Evolutionary conservation across 2,329 filamentous ascomycete species (phyloP).

Genomic region (Ploettnerulaceae sp.): DNA sequence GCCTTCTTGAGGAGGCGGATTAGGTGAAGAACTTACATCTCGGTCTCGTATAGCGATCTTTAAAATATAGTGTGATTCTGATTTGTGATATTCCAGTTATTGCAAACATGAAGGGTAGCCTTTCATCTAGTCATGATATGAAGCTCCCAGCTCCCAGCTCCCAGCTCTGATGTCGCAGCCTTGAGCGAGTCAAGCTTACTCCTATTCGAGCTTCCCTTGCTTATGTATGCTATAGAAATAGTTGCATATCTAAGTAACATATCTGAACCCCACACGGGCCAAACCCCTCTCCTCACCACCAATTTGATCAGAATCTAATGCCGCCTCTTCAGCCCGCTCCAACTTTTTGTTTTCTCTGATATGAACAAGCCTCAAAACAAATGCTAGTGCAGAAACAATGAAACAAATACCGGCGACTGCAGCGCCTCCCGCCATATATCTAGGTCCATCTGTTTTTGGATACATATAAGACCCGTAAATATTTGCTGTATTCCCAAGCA

Average conservation of each 20-base stretch:
- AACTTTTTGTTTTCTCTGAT: conserved; percentile 35
- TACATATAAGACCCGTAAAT: conserved; percentile 36
- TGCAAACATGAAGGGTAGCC: too few relatives aligned
- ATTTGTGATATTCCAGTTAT: too few relatives aligned
- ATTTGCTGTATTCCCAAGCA: conserved; percentile 29
- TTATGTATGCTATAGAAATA: too few relatives aligned
- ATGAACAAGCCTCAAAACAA: conserved; percentile 34
- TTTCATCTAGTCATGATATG: too few relatives aligned
- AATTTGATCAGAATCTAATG: neutral
- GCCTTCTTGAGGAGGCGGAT: too few relatives aligned
- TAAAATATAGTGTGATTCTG: too few relatives aligned
- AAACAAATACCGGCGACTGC: conserved; percentile 36
- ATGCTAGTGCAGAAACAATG: conserved; percentile 34
- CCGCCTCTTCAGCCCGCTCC: conserved; percentile 21
- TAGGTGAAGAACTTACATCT: too few relatives aligned
- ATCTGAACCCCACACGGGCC: conserved; percentile 17
- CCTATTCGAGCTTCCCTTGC: too few relatives aligned
- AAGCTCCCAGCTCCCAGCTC: too few relatives aligned
- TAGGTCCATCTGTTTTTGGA: conserved; percentile 33
- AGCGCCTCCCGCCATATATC: conserved; percentile 35
- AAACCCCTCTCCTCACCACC: conserved; percentile 2
- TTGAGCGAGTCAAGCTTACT: too few relatives aligned
- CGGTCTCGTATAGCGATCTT: too few relatives aligned
- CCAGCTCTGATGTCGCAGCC: too few relatives aligned
- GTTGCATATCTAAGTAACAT: conserved; percentile 3